phyloP scores from a whole-genome alignment of 495 filamentous ascomycete species.

The Neurospora sublineolata region DNA sequence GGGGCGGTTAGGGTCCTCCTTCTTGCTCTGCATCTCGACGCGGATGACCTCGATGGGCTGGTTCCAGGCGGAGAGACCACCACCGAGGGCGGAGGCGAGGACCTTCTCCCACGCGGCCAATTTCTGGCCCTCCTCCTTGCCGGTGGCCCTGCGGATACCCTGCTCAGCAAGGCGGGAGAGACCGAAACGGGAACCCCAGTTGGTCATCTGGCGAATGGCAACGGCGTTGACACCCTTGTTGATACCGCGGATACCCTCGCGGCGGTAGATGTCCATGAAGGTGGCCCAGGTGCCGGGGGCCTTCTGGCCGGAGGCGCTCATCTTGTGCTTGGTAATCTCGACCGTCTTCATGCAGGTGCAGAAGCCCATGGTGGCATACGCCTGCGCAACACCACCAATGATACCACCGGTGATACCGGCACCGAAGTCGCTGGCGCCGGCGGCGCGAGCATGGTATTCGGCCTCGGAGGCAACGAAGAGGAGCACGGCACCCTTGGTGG shows the following conservation, averaged over 20 bases:
- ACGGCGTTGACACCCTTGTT: conserved; percentile 98
- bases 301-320: conserved; percentile 71
- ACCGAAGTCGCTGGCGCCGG: conserved; percentile 76
- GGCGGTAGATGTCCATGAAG: conserved; percentile 94
- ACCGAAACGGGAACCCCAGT: conserved; percentile 96
- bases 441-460: conserved; percentile 75
- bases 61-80: conserved; percentile 95
- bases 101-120: conserved; percentile 79
- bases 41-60: conserved; percentile 99
- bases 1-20: conserved; percentile 88
- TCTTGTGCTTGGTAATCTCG: conserved; percentile 96
- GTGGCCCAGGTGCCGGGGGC: conserved; percentile 80
- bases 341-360: conserved; percentile 99
- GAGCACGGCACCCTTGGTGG: conserved; percentile 96
- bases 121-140: conserved; percentile 69
- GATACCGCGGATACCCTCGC: conserved; percentile 90
- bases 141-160: conserved; percentile 67
- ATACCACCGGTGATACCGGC: conserved; percentile 87
- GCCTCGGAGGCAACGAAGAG: conserved; percentile 98
- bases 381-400: conserved; percentile 88
- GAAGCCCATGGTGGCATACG: conserved; percentile 99
- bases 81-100: conserved; percentile 72
- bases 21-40: conserved; percentile 99
- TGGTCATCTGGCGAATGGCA: conserved; percentile 96
- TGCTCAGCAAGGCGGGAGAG: conserved; percentile 81